Percentiles rank a stretch among this genome's conserved stretches.
Conservation (phyloP, 2,329 filamentous ascomycete species). For the Monosporascus sp. region DNA sequence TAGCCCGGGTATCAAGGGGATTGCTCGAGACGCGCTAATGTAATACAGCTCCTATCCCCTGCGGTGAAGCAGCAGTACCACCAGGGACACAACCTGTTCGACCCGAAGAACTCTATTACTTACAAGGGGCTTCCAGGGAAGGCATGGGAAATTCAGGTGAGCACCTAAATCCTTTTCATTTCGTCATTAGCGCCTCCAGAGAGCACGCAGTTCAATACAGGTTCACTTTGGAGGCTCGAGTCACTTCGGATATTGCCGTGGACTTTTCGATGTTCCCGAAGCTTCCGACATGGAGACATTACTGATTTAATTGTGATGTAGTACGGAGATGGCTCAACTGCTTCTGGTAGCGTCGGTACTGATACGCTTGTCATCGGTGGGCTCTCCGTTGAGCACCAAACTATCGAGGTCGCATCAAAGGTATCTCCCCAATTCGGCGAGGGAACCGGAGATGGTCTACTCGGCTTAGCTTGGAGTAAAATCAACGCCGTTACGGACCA, state of each 20-base stretch:
- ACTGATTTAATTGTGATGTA: background rate
- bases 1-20: no score
- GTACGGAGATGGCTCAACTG: conserved; percentile 64
- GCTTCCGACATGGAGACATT: no score
- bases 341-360: conserved; percentile 59
- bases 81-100: conserved; percentile 49
- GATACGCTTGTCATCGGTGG: conserved; percentile 60
- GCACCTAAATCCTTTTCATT: background rate
- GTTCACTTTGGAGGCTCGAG: no score
- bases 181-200: background rate
- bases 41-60: conserved; percentile 48
- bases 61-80: conserved; percentile 34
- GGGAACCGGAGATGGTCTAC: conserved; percentile 56
- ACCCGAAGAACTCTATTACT: conserved; percentile 56
- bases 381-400: conserved; percentile 54
- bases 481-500: conserved; percentile 55
- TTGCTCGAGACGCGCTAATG: conserved; percentile 2
- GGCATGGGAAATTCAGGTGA: conserved; percentile 54
- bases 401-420: conserved; percentile 57
- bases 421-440: conserved; percentile 54
- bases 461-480: conserved; percentile 59
- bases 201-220: no score
- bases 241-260: no score
- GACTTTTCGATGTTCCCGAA: no score
- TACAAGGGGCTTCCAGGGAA: conserved; percentile 44